Evolutionary conservation across 306 rosid species (phyloP), one percentile per base, ranked within the genome.

Genomic region (Sicyos edulis): DNA sequence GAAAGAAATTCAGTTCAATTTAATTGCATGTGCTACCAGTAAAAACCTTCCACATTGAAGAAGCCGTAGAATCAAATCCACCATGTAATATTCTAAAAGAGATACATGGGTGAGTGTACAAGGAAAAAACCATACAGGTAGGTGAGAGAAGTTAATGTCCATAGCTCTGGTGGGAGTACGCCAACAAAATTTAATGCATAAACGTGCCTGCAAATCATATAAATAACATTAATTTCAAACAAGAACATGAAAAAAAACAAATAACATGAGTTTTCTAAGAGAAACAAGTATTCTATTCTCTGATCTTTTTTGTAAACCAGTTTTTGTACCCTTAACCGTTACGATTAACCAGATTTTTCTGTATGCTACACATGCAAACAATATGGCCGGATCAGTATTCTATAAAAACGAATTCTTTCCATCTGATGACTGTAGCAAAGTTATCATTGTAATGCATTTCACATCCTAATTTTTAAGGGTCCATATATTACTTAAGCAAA

Each of bases 101-200:
- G 15, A 16, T 20, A 44, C 16, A 16, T 54, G 12, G 5, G 24
- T 34, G 50, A 7, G 34, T 17, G 9, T 8, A 6, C 11, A n/a
- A 22, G 68, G 57, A 47, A 20, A 50, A 70, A 80, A 60, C 26
- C 87, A 40, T 90, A 92, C 98, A 89, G 71, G 76, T 82, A 80
- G 81, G 77, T 77, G 73, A 92, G 95, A 75, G 34, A 82, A 21
- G 81, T 77, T 45, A 89, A 83, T 72, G 84, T 88, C 97, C 97
- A 88, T 29, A 89, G 77, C 80, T 86, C 96, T 4, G 81, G 78
- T 4, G 96, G 96, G 53, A 92, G 84, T 47, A 78, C 88, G 66
- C 91, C 86, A 37, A 58, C 69, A 71, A 81, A 84, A 45, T 84
- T 76, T 53, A 50, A 0, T 29, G 83, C 76, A 83, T 74, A 86